These are phyloP conservation scores for Dichotomocladium elegans DNA, from an alignment of 371 early-diverging fungal genomes.

Conservation along the genomic window DNA sequence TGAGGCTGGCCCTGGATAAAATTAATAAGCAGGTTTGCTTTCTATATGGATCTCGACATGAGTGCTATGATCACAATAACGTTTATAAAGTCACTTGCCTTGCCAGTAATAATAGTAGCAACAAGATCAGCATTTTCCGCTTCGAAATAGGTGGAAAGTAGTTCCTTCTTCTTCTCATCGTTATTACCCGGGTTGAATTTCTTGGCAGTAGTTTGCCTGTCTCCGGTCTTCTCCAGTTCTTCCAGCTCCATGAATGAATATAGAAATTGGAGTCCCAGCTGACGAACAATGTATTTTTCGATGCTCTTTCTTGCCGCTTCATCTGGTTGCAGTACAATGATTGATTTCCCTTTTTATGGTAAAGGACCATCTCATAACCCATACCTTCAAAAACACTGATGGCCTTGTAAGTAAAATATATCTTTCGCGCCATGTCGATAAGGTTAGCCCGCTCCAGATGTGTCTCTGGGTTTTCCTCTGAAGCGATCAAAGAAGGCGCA, in stretches of 20 bases:
- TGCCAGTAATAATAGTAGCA: background rate
- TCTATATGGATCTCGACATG: too few species aligned
- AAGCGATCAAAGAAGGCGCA: background rate
- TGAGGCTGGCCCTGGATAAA: too few species aligned
- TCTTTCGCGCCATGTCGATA: background rate
- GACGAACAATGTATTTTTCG: conserved; percentile 21
- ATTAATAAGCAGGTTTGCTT: background rate
- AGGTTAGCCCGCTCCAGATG: background rate
- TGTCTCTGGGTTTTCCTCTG: background rate
- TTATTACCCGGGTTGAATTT: background rate
- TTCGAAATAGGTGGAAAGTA: background rate
- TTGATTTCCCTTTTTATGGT: too few species aligned
- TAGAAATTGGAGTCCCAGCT: conserved; percentile 16
- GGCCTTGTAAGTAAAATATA: conserved; percentile 4
- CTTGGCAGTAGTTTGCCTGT: background rate
- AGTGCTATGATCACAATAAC: too few species aligned
- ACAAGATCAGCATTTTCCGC: background rate
- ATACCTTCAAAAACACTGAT: conserved; percentile 16
- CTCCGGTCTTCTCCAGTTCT: conserved; percentile 3
- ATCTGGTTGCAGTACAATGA: too few species aligned
- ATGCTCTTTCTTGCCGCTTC: conserved; percentile 14
- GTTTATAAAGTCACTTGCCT: too few species aligned
- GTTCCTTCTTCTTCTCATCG: conserved; percentile 2
- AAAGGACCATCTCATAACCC: too few species aligned
- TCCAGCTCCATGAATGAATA: conserved; percentile 7